Conservation (phyloP, 1,139 yeast species). For the Blastobotrys arbuscula region DNA sequence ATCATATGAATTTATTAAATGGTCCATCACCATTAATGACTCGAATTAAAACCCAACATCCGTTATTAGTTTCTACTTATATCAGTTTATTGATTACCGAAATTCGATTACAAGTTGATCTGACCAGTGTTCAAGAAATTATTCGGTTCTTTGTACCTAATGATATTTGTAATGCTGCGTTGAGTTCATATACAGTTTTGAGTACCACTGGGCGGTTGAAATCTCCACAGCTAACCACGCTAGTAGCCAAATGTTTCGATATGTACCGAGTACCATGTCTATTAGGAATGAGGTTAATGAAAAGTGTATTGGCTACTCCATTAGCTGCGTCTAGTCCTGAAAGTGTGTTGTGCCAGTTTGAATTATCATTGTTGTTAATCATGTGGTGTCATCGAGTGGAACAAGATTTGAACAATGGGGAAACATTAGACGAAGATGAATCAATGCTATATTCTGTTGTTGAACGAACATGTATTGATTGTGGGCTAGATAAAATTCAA, state of each 20-base stretch:
- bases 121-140: conserved; percentile 21
- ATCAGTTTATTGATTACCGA: conserved; percentile 22
- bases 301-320: conserved; percentile 23
- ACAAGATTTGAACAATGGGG: conserved; percentile 18
- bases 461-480: conserved; percentile 23
- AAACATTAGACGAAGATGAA: conserved; percentile 21
- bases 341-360: conserved; percentile 25
- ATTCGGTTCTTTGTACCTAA: conserved; percentile 27
- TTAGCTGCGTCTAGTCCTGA: conserved; percentile 23
- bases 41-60: conserved; percentile 22
- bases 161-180: conserved; percentile 25
- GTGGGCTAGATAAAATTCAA: conserved; percentile 24
- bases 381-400: conserved; percentile 34
- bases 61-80: conserved; percentile 22
- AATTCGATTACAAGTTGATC: conserved; percentile 24
- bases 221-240: conserved; percentile 20
- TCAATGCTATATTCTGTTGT: conserved; percentile 21
- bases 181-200: conserved; percentile 18
- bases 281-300: conserved; percentile 23
- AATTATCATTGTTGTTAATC: conserved; percentile 26
- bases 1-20: conserved; percentile 12
- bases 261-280: conserved; percentile 22
- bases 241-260: conserved; percentile 27
- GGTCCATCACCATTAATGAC: conserved; percentile 18
- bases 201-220: conserved; percentile 20